These are phyloP conservation scores for Trichoderma sp. DNA, from an alignment of 2,329 filamentous ascomycete genomes.

Conservation along the genomic window DNA sequence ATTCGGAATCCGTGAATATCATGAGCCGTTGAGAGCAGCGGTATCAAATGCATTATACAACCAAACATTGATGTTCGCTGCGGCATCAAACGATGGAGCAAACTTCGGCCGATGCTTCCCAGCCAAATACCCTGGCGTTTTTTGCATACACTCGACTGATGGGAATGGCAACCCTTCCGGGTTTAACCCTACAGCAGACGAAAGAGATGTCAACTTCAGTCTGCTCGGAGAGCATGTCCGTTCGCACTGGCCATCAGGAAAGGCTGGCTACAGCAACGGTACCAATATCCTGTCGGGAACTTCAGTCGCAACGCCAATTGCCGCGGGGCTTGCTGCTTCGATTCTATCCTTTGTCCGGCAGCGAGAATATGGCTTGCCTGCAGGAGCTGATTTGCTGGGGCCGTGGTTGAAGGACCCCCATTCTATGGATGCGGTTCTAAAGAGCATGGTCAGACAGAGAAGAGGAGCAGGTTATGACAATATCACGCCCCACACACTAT, in stretches of 20 bases:
- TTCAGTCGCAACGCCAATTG: constrained; percentile 8
- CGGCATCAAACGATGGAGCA: constrained; percentile 15
- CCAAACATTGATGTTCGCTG: constrained; percentile 6
- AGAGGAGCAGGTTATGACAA: constrained; percentile 5
- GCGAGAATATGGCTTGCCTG: neutral
- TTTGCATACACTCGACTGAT: constrained; percentile 18
- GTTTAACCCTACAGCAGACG: constrained; percentile 7
- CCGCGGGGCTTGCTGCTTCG: constrained; percentile 5
- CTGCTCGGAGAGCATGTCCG: constrained; percentile 5
- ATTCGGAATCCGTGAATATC: neutral
- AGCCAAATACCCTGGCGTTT: constrained; percentile 2
- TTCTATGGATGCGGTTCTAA: constrained; percentile 3
- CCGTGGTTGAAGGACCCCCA: constrained; percentile 4
- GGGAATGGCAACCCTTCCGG: neutral
- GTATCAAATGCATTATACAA: neutral
- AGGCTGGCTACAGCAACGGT: neutral
- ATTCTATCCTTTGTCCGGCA: constrained; percentile 8
- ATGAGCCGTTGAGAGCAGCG: neutral
- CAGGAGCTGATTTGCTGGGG: neutral
- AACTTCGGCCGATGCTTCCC: constrained; percentile 3
- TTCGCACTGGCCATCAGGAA: constrained; percentile 1
- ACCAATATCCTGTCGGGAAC: constrained; percentile 1
- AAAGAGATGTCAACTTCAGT: constrained; percentile 9
- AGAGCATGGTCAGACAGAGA: constrained; percentile 13
- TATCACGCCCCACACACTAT: constrained; percentile 2